Conservation (phyloP, 2,329 filamentous ascomycete species). For the Aspergillus arachidicola region DNA sequence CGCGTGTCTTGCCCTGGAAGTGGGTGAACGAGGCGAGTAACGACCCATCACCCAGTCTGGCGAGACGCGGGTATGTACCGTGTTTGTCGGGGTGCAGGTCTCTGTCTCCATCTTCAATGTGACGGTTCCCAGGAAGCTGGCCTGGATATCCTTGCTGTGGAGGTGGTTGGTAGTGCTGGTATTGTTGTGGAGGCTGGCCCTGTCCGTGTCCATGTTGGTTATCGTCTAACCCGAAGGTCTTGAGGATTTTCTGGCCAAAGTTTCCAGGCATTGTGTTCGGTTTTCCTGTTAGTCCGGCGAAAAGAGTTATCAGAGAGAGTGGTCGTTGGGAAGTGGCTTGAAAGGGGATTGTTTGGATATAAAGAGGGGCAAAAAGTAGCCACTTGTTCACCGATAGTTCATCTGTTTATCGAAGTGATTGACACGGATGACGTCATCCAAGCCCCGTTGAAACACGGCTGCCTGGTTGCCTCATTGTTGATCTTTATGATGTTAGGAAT, state of each 20-base stretch:
- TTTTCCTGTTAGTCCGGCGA: background rate
- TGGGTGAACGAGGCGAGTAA: conserved; percentile 52
- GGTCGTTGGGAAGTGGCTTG: too few relatives aligned
- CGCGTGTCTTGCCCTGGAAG: conserved; percentile 39
- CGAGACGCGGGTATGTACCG: conserved; percentile 54
- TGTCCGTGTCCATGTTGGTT: conserved; percentile 7
- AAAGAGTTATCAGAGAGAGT: background rate
- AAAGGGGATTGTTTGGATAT: background rate
- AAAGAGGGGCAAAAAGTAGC: background rate
- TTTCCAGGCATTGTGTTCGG: conserved; percentile 26
- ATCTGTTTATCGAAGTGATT: background rate
- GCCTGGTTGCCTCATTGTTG: background rate
- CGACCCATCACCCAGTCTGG: conserved; percentile 48
- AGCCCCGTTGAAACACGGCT: conserved; percentile 2
- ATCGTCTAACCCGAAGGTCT: conserved; percentile 30
- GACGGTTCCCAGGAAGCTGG: conserved; percentile 23
- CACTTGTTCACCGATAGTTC: background rate
- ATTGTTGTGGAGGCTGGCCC: conserved; percentile 7
- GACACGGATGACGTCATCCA: conserved; percentile 3
- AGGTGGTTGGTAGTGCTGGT: conserved; percentile 1
- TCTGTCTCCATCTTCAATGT: conserved; percentile 38
- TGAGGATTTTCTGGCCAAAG: conserved; percentile 36
- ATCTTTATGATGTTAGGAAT: background rate
- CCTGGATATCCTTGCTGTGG: background rate
- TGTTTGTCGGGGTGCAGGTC: conserved; percentile 37